Conservation (phyloP, 1,284 basidiomycete genomes). For the Ceratobasidium theobromae region DNA sequence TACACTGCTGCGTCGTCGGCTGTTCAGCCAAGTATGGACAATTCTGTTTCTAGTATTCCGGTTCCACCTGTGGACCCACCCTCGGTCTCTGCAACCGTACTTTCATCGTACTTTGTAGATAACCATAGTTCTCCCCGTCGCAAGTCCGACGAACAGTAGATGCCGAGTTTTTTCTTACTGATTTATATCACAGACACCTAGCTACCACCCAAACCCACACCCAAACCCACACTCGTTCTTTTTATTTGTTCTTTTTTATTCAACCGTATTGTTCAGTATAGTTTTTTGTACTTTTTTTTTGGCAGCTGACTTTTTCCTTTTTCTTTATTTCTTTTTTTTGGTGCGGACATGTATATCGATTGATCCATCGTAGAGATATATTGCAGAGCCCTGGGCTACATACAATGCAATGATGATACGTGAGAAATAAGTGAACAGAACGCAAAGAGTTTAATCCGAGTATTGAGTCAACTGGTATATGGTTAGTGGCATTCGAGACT, state of each 20-base stretch:
- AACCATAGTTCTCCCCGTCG: conserved; percentile 9
- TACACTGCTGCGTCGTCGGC: not conserved
- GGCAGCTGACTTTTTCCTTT: not conserved
- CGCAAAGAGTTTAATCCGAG: conserved; percentile 1
- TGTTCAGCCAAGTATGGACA: not conserved
- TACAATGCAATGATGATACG: not conserved
- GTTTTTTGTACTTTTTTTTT: conserved; percentile 11
- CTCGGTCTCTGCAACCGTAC: conserved; percentile 3
- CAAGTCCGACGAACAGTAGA: conserved; percentile 17
- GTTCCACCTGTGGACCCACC: conserved; percentile 6
- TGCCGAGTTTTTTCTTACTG: not conserved
- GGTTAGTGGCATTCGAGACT: not conserved
- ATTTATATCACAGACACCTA: not conserved
- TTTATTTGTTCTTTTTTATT: conserved; percentile 16
- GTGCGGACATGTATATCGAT: conserved; percentile 20
- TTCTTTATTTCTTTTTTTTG: not conserved
- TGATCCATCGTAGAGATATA: not conserved
- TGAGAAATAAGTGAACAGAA: not conserved
- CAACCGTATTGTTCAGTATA: conserved; percentile 18
- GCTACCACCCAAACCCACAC: not conserved
- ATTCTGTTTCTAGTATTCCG: conserved; percentile 1
- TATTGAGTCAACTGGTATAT: conserved; percentile 32
- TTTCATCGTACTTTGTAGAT: conserved; percentile 29
- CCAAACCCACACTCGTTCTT: not conserved
- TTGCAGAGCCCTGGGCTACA: not conserved